Percentiles rank a stretch among this genome's conserved stretches.
Conservation (phyloP, 768 basidiomycete species). For the Lactarius hengduanensis region DNA sequence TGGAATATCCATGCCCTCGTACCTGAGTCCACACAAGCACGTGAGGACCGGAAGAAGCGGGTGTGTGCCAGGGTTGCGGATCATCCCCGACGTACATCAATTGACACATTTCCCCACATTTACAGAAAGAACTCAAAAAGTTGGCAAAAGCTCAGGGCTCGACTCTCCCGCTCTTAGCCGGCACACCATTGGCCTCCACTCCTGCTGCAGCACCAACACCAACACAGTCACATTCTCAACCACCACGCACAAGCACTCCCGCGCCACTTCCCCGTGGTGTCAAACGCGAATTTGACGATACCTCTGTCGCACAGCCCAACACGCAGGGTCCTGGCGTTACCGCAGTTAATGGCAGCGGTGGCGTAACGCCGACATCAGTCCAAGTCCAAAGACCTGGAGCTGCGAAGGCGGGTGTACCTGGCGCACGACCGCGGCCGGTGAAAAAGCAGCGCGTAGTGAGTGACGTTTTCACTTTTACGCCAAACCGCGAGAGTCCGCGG, state of each 20-base stretch:
- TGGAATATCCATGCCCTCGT: slow-evolving; percentile 31
- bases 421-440: slow-evolving; percentile 28
- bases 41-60: slow-evolving; percentile 30
- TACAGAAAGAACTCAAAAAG: slow-evolving; percentile 31
- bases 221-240: slow-evolving; percentile 16
- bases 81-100: slow-evolving; percentile 5
- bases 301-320: slow-evolving; percentile 17
- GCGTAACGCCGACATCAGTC: slow-evolving; percentile 9
- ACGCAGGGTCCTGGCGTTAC: slow-evolving; percentile 10
- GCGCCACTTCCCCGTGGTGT: slow-evolving; percentile 23
- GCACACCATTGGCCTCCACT: slow-evolving; percentile 19
- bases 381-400: slow-evolving; percentile 13
- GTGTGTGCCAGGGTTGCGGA: slow-evolving; percentile 21
- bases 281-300: slow-evolving; percentile 28
- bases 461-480: slow-evolving; percentile 4
- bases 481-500: neutral
- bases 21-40: slow-evolving; percentile 29
- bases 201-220: slow-evolving; percentile 15
- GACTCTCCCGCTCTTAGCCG: slow-evolving; percentile 8
- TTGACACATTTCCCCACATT: neutral
- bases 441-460: slow-evolving; percentile 31
- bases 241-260: slow-evolving; percentile 26
- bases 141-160: slow-evolving; percentile 28
- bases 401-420: slow-evolving; percentile 27
- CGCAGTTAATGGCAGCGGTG: neutral